A percentile compares a stretch with the other conserved stretches of the same genome.
Conservation (phyloP, 2,329 filamentous ascomycete genomes). For the Knoxdaviesia capensis region DNA sequence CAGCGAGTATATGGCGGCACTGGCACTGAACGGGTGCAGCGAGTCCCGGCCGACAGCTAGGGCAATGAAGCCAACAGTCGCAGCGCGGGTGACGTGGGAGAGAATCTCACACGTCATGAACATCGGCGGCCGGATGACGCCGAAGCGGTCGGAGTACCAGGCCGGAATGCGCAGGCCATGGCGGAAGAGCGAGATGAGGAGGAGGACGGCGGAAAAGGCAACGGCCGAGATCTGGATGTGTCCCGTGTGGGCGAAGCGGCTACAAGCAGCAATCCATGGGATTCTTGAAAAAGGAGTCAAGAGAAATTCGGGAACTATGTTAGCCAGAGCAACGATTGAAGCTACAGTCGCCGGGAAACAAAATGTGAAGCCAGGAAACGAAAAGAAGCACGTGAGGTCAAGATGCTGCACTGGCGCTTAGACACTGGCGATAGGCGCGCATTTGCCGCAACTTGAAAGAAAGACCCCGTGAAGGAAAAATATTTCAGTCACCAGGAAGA, state of each 20-base stretch:
- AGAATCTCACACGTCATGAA: constrained; percentile 19
- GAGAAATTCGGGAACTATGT: not conserved
- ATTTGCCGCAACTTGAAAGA: too few species aligned
- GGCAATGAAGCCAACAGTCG: constrained; percentile 18
- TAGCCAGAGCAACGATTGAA: too few species aligned
- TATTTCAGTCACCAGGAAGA: too few species aligned
- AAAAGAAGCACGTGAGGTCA: too few species aligned
- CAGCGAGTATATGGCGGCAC: constrained; percentile 19
- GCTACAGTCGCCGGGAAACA: too few species aligned
- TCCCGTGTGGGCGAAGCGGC: not conserved
- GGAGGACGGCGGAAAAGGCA: not conserved
- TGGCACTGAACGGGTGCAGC: constrained; percentile 16
- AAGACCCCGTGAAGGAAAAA: too few species aligned
- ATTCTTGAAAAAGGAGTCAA: not conserved
- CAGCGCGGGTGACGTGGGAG: constrained; percentile 19
- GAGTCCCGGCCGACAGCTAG: constrained; percentile 14
- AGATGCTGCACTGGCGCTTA: too few species aligned
- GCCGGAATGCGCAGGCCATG: too few species aligned
- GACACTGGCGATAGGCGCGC: too few species aligned
- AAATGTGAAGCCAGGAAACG: too few species aligned
- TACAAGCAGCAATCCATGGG: not conserved
- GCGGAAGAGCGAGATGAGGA: not conserved
- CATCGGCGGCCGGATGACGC: constrained; percentile 10
- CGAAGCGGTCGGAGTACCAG: too few species aligned
- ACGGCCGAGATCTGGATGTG: constrained; percentile 1